Base-by-base conservation (phyloP, 2,329 filamentous ascomycete species). In the Paecilomyces niveus region DNA sequence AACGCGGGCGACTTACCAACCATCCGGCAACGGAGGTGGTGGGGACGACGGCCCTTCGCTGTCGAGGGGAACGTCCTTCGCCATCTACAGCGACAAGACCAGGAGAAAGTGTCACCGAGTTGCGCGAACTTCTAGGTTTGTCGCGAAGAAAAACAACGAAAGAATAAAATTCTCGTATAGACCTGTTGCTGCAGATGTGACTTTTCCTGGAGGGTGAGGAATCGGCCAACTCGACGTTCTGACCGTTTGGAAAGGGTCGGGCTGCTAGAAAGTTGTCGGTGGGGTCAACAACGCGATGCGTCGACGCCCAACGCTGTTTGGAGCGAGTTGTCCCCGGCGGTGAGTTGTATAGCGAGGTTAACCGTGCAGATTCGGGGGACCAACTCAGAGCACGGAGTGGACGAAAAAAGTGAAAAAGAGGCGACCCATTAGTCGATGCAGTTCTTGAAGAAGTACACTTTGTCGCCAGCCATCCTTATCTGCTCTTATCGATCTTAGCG, bases 41-140 rank as follows among this genome's bases (percentile, higher is more conserved):
- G 71, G 68, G 35, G 71, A 68, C 6, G 70, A 73, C 13, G 73
- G 73, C 6, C 73, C 73, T 64, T 71, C 72, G 57, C 72, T 73
- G 54, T 74, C 71, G 51, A 70, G 65, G 54, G 72, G 72, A 33
- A 68, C 64, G 57, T 70, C 67, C 50, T 65, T 63, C 26, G 66
- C 60, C 68, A 70, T 71, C 35, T 45, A 45, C 15, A 45, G 35
- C 35, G 35, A 45, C 21, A 45, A 45, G 35, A 45, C 35, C n/a
- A 45, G 35, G 35, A 45, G 3, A n/a, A 18, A 21, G 18, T n/a
- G n/a, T n/a, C 18, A 18, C 35, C 15, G 5, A 45, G n/a, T 45
- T 45, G 13, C 15, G 35, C 35, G 15, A 45, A 18, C 9, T 45
- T 1, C 35, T 45, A 13, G 8, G n/a, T 21, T 8, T 45, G 7